Conservation (phyloP, 2,329 filamentous ascomycete species). For the Aspergillus ibericus region DNA sequence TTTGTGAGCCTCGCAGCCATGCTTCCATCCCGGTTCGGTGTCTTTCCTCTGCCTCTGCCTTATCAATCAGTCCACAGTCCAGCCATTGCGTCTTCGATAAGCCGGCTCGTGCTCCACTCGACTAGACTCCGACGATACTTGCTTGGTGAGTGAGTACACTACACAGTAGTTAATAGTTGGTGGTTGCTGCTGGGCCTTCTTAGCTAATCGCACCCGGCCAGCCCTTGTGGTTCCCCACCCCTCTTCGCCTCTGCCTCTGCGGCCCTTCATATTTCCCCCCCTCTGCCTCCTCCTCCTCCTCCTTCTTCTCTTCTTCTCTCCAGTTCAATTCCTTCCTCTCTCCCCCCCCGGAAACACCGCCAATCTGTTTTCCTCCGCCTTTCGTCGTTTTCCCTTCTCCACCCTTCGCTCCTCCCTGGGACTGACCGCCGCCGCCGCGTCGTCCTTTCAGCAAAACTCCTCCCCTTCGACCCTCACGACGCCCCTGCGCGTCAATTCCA, state of each 20-base stretch:
- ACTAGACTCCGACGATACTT: too few relatives aligned
- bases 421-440: conserved; percentile 71
- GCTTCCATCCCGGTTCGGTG: not conserved
- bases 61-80: not conserved
- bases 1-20: conserved; percentile 5
- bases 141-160: too few relatives aligned
- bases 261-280: conserved; percentile 10
- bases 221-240: conserved; percentile 16
- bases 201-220: conserved; percentile 22
- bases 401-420: conserved; percentile 71
- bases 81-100: not conserved
- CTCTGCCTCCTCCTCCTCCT: conserved; percentile 14
- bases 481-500: conserved; percentile 44
- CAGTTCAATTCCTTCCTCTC: too few relatives aligned
- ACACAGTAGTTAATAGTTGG: too few relatives aligned
- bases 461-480: conserved; percentile 42
- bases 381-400: conserved; percentile 62
- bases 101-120: conserved; percentile 1
- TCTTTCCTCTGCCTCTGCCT: not conserved
- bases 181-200: not conserved
- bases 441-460: conserved; percentile 64
- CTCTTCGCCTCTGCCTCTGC: conserved; percentile 13
- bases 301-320: conserved; percentile 11
- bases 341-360: too few relatives aligned
- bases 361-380: conserved; percentile 90